phyloP scores from a whole-genome alignment of 169 alveolate species.

The Plasmodium malariae region DNA sequence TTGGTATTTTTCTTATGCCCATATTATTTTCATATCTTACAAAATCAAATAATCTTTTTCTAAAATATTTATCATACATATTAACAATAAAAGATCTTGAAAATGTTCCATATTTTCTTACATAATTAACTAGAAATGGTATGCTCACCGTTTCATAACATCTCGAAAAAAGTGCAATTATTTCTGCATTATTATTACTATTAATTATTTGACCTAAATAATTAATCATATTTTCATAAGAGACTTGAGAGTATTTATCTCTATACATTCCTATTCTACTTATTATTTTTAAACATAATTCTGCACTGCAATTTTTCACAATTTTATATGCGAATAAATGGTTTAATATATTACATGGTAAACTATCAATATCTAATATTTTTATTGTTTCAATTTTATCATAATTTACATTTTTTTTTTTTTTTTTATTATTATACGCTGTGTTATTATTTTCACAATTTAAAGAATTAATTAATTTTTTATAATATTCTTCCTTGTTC shows the following conservation, averaged over 20 bases:
- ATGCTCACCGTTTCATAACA: slow-evolving; percentile 85
- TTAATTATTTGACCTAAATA: slow-evolving; percentile 76
- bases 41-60: slow-evolving; percentile 83
- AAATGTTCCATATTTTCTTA: slow-evolving; percentile 84
- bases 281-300: slow-evolving; percentile 80
- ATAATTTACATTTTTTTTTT: slow-evolving; percentile 52
- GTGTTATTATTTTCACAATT: slow-evolving; percentile 7
- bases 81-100: slow-evolving; percentile 85
- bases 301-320: slow-evolving; percentile 87
- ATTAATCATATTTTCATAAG: slow-evolving; percentile 82
- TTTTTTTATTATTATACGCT: slow-evolving; percentile 37
- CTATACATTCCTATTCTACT: slow-evolving; percentile 83
- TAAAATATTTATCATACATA: slow-evolving; percentile 79
- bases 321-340: slow-evolving; percentile 83
- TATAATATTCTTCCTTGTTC: slow-evolving; percentile 55
- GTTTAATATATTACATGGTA: slow-evolving; percentile 82
- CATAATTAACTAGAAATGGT: slow-evolving; percentile 88
- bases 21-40: slow-evolving; percentile 76
- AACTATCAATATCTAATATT: slow-evolving; percentile 82
- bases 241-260: slow-evolving; percentile 82
- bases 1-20: slow-evolving; percentile 76
- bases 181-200: slow-evolving; percentile 81
- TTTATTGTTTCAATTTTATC: slow-evolving; percentile 76
- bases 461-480: slow-evolving; percentile 40
- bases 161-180: slow-evolving; percentile 84